Evolutionary conservation across 148 eudicot genomes (phyloP), one percentile per base, ranked within the genome.

Genomic region (Rhododendron ferrugineum): DNA sequence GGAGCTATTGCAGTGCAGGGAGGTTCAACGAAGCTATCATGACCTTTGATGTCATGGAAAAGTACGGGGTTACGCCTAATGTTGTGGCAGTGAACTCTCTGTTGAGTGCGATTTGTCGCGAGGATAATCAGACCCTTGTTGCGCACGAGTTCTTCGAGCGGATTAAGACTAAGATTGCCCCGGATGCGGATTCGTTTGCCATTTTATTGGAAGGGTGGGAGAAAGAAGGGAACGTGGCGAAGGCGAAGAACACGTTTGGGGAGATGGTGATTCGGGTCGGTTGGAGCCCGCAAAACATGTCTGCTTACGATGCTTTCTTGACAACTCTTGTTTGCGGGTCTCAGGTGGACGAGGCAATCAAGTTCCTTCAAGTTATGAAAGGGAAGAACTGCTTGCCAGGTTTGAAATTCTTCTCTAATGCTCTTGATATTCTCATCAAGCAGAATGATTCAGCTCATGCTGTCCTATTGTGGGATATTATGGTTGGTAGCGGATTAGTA

Each of bases 181-280:
- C 95, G 0, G 90, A 96, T 86, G 91, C 87, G 11, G 95, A 96
- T 44, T 89, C 98, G 0, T 96, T 83, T 83, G 92, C 95, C n/a
- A 94, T 94, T 86, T 88, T 96, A 84, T 86, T 96, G 74, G 95
- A 96, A 87, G 98, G 93, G 80, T 93, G 93, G 91, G 95, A 92
- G 89, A 94, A 93, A 86, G 94, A 93, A 73, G 94, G 93, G 2
- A 90, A 96, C 85, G 91, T 88, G 46, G 84, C 86, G 7, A 93
- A 90, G 93, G 98, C 98, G 3, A 94, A 90, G 89, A 90, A 83
- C 9, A 93, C 92, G 4, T 96, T 96, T 64, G 98, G 98, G 32
- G 99, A 96, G 91, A 92, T 96, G 99, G 97, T 94, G 89, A 86
- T 90, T 89, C 90, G 93, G 37, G 88, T 96, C 14, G 99, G 99